Percentiles rank a stretch among this genome's conserved stretches.
These are phyloP conservation scores for Suillus subluteus DNA, from an alignment of 768 basidiomycete species.

Conservation along the genomic window DNA sequence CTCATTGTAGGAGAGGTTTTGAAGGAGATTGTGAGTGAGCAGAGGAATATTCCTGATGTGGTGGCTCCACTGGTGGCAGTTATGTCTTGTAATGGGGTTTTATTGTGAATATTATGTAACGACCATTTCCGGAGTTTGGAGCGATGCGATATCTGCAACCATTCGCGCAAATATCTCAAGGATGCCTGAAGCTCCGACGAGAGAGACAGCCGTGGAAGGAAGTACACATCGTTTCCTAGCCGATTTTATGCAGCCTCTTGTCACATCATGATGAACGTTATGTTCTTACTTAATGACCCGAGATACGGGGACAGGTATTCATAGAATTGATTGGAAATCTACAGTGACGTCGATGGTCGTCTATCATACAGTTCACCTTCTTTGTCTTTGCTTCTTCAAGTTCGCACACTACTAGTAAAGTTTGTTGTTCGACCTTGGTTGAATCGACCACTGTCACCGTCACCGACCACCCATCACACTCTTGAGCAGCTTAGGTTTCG, in stretches of 20 bases:
- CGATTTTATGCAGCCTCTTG: neutral
- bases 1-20: conserved; percentile 47
- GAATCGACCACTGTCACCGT: too few species aligned
- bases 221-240: neutral
- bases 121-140: neutral
- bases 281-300: too few species aligned
- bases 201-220: neutral
- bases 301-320: neutral
- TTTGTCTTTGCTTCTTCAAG: neutral
- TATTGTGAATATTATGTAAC: conserved; percentile 2
- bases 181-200: neutral
- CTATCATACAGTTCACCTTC: neutral
- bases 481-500: too few species aligned
- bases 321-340: neutral
- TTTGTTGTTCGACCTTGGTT: too few species aligned
- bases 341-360: neutral
- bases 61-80: neutral
- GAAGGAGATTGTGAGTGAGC: neutral
- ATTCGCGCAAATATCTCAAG: conserved; percentile 30
- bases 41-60: conserved; percentile 8
- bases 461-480: too few species aligned
- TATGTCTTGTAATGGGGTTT: neutral
- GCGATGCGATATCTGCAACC: conserved; percentile 13
- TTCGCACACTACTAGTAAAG: too few species aligned
- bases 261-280: neutral